Conservation (phyloP, 179 eudicot species). For the Beta lomatogona region DNA sequence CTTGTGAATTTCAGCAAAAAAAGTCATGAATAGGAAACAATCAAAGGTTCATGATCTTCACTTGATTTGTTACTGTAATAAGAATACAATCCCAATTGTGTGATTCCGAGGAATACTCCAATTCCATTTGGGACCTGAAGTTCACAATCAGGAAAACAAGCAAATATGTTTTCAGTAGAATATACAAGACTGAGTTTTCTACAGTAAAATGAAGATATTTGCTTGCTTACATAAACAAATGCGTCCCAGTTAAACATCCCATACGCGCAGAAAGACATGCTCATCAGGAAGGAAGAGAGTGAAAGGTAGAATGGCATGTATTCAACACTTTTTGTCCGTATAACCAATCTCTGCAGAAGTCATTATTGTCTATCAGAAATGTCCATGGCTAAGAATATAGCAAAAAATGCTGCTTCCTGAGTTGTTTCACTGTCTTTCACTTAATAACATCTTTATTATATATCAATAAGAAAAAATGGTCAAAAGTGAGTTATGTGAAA, state of each 20-base stretch:
- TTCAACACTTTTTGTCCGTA: slow-evolving; percentile 71
- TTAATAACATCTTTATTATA: too few relatives aligned
- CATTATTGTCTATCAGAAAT: neutral
- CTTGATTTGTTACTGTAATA: slow-evolving; percentile 44
- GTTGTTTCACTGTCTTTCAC: too few relatives aligned
- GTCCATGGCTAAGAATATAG: neutral
- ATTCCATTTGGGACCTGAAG: slow-evolving; percentile 83
- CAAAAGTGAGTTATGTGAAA: too few relatives aligned
- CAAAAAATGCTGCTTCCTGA: neutral
- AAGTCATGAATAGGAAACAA: slow-evolving; percentile 51
- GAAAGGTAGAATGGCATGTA: slow-evolving; percentile 92
- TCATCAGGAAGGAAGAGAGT: slow-evolving; percentile 78
- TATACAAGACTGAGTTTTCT: neutral
- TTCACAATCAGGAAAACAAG: slow-evolving; percentile 16
- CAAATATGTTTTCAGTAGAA: neutral
- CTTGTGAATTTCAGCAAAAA: slow-evolving; percentile 18
- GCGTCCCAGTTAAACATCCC: slow-evolving; percentile 66
- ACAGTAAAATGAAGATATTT: neutral
- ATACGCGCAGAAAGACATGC: slow-evolving; percentile 66
- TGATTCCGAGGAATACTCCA: slow-evolving; percentile 61
- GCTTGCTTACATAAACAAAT: slow-evolving; percentile 58
- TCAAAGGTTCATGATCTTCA: slow-evolving; percentile 52
- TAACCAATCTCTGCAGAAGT: slow-evolving; percentile 68
- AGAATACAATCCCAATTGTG: slow-evolving; percentile 64
- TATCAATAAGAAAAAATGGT: too few relatives aligned